phyloP scores from a whole-genome alignment of 2,329 filamentous ascomycete genomes.

The Clathrospora elynae region DNA sequence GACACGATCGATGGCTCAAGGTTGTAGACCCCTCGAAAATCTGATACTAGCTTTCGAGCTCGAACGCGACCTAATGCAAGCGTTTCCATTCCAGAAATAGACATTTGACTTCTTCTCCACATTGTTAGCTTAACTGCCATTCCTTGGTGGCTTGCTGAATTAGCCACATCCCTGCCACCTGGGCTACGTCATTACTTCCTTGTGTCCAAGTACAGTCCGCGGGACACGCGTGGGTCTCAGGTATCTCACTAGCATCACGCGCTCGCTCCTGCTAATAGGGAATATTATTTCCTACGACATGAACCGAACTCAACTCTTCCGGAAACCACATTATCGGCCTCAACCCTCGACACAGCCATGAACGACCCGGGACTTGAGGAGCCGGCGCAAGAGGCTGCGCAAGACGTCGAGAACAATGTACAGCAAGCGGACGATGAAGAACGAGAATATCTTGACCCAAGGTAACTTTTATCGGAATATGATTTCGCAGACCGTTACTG shows the following conservation, averaged over 20 bases:
- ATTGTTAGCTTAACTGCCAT: neutral
- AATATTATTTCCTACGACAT: neutral
- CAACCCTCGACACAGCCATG: constrained; percentile 21
- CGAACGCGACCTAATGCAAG: neutral
- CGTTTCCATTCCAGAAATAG: neutral
- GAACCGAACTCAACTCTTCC: neutral
- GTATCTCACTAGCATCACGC: constrained; percentile 12
- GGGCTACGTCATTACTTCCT: constrained; percentile 12
- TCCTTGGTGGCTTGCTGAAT: constrained; percentile 8
- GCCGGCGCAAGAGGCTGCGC: constrained; percentile 54
- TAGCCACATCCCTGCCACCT: neutral
- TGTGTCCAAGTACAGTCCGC: constrained; percentile 3
- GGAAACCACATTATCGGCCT: neutral
- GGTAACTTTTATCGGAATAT: constrained; percentile 29
- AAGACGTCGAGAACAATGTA: constrained; percentile 50
- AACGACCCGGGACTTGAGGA: constrained; percentile 60
- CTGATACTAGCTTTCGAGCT: neutral
- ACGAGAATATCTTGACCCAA: constrained; percentile 52
- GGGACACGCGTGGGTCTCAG: constrained; percentile 10
- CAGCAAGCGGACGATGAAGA: constrained; percentile 49
- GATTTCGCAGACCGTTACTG: constrained; percentile 3
- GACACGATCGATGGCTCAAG: no score
- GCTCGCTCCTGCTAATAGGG: constrained; percentile 3
- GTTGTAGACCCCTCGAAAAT: no score
- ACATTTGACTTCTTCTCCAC: neutral